Conservation (phyloP, 1,284 basidiomycete genomes). For the Fereydounia khargensis region DNA sequence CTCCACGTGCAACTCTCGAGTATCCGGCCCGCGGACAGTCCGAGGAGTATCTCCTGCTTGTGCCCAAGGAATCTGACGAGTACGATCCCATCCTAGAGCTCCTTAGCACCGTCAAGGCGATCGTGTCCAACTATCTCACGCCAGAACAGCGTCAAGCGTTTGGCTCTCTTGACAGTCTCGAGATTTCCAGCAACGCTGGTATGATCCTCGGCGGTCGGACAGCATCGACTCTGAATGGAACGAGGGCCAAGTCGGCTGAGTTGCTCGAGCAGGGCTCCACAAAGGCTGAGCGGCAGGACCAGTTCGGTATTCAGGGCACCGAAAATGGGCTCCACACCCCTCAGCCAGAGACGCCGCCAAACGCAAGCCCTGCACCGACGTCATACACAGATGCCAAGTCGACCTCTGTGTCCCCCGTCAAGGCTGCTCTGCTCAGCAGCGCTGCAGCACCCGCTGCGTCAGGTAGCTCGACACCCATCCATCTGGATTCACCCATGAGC, state of each 20-base stretch:
- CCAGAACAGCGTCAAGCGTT: conserved; percentile 30
- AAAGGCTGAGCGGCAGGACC: conserved; percentile 8
- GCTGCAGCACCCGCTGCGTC: no score
- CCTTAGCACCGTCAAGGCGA: conserved; percentile 37
- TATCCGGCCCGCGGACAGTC: conserved; percentile 38
- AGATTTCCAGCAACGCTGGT: conserved; percentile 40
- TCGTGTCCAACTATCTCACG: conserved; percentile 43
- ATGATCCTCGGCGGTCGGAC: conserved; percentile 14
- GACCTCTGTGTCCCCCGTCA: conserved; percentile 6
- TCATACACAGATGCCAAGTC: no score
- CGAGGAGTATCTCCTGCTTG: conserved; percentile 43
- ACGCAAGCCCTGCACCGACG: no score
- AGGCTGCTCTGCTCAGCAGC: conserved; percentile 11
- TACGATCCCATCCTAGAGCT: conserved; percentile 55
- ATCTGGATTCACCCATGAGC: conserved; percentile 6
- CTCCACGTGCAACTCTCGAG: conserved; percentile 28
- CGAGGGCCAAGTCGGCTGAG: conserved; percentile 16
- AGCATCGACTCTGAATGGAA: conserved; percentile 3
- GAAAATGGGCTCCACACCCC: no score
- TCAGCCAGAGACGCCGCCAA: no score
- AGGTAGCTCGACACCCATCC: conserved; percentile 13
- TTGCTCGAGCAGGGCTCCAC: conserved; percentile 15
- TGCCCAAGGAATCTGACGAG: conserved; percentile 49
- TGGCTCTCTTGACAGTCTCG: conserved; percentile 45
- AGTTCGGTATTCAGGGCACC: conserved; percentile 3